Evolutionary conservation across 2,329 filamentous ascomycete genomes (phyloP), one percentile per base, ranked within the genome.

Genomic region (Thielaviopsis musarum): DNA sequence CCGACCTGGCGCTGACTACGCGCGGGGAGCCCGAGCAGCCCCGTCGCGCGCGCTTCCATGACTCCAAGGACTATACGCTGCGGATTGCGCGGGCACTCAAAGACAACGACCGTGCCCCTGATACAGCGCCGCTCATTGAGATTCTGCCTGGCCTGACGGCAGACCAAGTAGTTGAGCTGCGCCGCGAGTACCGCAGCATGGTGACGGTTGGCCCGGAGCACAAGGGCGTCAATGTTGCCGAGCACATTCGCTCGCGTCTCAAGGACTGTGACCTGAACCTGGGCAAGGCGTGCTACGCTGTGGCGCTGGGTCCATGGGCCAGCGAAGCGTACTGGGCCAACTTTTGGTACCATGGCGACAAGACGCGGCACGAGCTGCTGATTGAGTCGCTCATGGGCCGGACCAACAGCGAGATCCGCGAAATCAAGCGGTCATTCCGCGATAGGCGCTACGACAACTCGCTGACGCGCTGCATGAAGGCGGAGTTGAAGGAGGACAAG

Each of bases 291-390:
- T 90, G 86, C 67, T 96, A 97, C 70, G 83, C 91, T 3, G 91
- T 88, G 2, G 90, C 91, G 0, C 79, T 97, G 0, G 93, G 93
- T 10, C 80, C 80, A 57, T 97, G 90, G 84, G 93, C 96, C 73
- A 85, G 84, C 65, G 93, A 98, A 70, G 88, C 89, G 0, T 95
- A 95, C 76, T 98, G 93, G 91, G 90, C 91, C 62, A 97, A 96
- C 70, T 95, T 89, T 71, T 97, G 90, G 84, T 97, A 96, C 72
- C 91, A 96, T 68, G 84, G 85, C 45, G 87, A 91, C 70, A 87
- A 85, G 66, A 88, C 84, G 7, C 80, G 89, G 2, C 82, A 91
- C 5, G 91, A 97, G 70, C 77, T 98, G 41, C 79, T 98, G 58
- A 96, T 97, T 66, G 93, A 98, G 71, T 82, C 84, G 5, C 78